Conservation (phyloP, 2,329 filamentous ascomycete species). For the Cordyceps pruinosa region DNA sequence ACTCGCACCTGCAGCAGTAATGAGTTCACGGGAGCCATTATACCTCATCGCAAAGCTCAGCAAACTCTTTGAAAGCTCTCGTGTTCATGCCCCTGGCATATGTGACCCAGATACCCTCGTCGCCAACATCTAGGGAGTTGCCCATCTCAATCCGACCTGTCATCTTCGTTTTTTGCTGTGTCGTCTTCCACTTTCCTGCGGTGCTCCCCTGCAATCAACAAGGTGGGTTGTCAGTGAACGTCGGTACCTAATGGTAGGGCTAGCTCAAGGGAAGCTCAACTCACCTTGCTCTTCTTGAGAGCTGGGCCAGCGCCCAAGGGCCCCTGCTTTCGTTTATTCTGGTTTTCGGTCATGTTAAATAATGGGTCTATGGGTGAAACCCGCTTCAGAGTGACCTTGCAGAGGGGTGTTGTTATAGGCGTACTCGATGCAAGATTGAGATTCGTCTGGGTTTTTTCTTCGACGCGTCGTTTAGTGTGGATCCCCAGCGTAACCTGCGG, state of each 20-base stretch:
- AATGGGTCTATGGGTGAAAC: not conserved
- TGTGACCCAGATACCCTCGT: conserved; percentile 71
- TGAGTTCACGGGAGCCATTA: not conserved
- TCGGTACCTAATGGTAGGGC: not conserved
- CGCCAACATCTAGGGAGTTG: conserved; percentile 54
- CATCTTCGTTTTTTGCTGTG: conserved; percentile 48
- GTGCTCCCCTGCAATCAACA: conserved; percentile 28
- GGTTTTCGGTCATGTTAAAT: conserved; percentile 24
- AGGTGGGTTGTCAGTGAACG: not conserved
- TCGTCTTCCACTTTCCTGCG: conserved; percentile 54
- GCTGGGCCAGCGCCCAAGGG: conserved; percentile 20
- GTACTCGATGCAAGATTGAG: not conserved
- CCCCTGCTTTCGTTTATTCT: conserved; percentile 30
- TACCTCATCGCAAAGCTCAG: conserved; percentile 60
- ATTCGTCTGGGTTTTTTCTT: not conserved
- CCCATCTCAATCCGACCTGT: conserved; percentile 35
- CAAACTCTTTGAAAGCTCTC: conserved; percentile 62
- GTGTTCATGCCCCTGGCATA: conserved; percentile 66
- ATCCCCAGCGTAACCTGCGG: not conserved
- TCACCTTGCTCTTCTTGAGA: conserved; percentile 38
- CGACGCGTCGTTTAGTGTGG: not conserved
- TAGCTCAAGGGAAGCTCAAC: conserved; percentile 21
- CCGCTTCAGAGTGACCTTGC: not conserved
- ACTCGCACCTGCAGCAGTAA: not conserved
- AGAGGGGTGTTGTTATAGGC: not conserved